Percentiles rank a stretch among this genome's conserved stretches.
phyloP scores from a whole-genome alignment of 225 moss, liverwort and hornwort genomes.

The Takakia lepidozioides region DNA sequence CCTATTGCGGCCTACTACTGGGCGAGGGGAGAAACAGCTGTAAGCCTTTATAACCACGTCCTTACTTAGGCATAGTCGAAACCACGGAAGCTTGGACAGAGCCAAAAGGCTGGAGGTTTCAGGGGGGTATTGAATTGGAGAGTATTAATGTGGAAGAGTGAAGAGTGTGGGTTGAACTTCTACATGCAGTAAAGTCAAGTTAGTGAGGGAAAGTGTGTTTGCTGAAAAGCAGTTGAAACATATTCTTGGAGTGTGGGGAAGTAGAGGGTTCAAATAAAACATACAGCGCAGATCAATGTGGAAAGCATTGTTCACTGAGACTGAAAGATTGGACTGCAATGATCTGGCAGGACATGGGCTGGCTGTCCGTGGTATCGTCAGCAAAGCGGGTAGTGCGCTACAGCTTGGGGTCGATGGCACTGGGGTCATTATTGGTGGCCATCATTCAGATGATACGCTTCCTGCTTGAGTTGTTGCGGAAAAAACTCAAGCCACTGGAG shows the following conservation, averaged over 20 bases:
- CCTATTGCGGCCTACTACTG: constrained; percentile 89
- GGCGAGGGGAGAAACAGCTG: constrained; percentile 79
- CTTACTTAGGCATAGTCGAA: background rate
- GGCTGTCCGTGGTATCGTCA: constrained; percentile 70
- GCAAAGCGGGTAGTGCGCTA: constrained; percentile 69
- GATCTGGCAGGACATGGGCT: constrained; percentile 43
- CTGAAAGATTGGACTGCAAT: too few relatives aligned
- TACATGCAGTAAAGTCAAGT: too few relatives aligned
- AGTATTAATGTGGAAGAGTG: too few relatives aligned
- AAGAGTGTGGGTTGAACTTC: too few relatives aligned
- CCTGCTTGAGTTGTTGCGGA: constrained; percentile 63
- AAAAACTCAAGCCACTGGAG: constrained; percentile 51
- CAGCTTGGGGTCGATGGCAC: constrained; percentile 86
- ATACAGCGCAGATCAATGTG: background rate
- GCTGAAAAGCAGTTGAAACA: too few relatives aligned
- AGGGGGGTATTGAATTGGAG: too few relatives aligned
- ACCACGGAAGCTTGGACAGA: too few relatives aligned
- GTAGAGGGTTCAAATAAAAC: too few relatives aligned
- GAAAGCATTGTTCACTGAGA: too few relatives aligned
- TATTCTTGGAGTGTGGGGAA: too few relatives aligned
- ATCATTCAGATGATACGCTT: constrained; percentile 84
- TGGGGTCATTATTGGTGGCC: constrained; percentile 83
- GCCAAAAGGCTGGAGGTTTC: too few relatives aligned
- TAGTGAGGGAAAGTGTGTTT: too few relatives aligned
- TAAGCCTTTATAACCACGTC: constrained; percentile 24